Percentiles rank a stretch among this genome's conserved stretches.
These are phyloP conservation scores for Tympanopsis confertula DNA, from an alignment of 2,329 filamentous ascomycete species.

Conservation along the genomic window DNA sequence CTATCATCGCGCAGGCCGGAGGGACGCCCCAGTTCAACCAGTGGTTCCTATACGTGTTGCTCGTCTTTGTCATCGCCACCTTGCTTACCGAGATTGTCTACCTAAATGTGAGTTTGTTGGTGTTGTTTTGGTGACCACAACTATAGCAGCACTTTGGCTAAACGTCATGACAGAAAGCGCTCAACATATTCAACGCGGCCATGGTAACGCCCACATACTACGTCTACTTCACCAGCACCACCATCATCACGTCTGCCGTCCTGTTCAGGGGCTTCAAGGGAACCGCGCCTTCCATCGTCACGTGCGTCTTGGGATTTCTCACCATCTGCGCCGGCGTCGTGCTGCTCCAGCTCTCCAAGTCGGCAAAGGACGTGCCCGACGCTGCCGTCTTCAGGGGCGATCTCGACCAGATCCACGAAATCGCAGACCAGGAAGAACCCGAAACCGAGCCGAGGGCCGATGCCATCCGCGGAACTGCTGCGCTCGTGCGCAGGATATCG, in stretches of 20 bases:
- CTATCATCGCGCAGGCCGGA: constrained; percentile 74
- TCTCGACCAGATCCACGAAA: constrained; percentile 86
- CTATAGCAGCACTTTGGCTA: constrained; percentile 6
- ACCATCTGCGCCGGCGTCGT: constrained; percentile 90
- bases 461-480: constrained; percentile 81
- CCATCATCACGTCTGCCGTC: constrained; percentile 85
- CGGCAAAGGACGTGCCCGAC: constrained; percentile 92
- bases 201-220: constrained; percentile 98
- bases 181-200: constrained; percentile 93
- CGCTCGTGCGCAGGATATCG: constrained; percentile 76
- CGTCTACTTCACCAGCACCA: constrained; percentile 92
- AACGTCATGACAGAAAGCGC: constrained; percentile 66
- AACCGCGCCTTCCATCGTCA: constrained; percentile 66
- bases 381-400: constrained; percentile 84
- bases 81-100: constrained; percentile 88
- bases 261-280: constrained; percentile 92
- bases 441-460: constrained; percentile 94
- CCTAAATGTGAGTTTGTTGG: constrained; percentile 65
- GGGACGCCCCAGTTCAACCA: constrained; percentile 86
- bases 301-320: constrained; percentile 84
- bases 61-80: constrained; percentile 84
- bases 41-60: constrained; percentile 87
- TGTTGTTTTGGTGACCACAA: neutral
- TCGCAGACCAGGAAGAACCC: constrained; percentile 86
- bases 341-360: constrained; percentile 89